Evolutionary conservation across 805 yeast species (phyloP), one percentile per base, ranked within the genome.

Genomic region (Spencermartinsiella europaea): DNA sequence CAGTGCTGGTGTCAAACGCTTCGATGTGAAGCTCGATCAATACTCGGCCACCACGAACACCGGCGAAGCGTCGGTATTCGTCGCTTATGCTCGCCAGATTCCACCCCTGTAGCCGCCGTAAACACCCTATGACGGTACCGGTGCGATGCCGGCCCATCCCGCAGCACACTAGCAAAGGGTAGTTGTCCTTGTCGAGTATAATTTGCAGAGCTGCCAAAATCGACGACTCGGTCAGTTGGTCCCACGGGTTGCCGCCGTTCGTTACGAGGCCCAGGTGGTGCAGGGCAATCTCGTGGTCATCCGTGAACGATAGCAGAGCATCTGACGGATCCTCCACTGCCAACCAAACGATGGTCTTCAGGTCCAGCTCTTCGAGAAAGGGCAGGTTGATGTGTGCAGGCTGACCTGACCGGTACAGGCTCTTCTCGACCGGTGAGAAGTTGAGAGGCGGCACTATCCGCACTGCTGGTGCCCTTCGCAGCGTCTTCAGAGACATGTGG

Each of bases 111-210:
- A 93, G 69, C 49, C 96, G 75, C 52, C 99, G 71, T 40, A 91
- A 69, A 64, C 99, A 91, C 0, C 99, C 99, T 49, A 93, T 80
- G 2, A 93, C 96, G 0, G 98, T 90, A 1, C 99, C 99, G 0
- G 98, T 90, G 54, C 99, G 74, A 65, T 91, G 99, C 55, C 99
- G 73, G 0, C 99, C 99, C 99, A 93, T 93, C 12, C 97, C 96
- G 59, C 98, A 93, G 64, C 98, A 93, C 3, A 90, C 90, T 42
- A 93, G 69, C 51, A 93, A 58, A 0, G 99, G 98, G 59, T 87
- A 86, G 62, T 81, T 79, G n/a, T 77, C 74, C 52, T 75, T 75
- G 56, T 86, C 77, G 38, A 82, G 77, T 16, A 91, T 84, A 28
- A 88, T 73, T 51, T 82, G 84, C 51, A 91, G 67, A 0, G 96